Evolutionary conservation across 2,329 filamentous ascomycete genomes (phyloP), one percentile per base, ranked within the genome.

Genomic region (Malbranchea zuffiana): DNA sequence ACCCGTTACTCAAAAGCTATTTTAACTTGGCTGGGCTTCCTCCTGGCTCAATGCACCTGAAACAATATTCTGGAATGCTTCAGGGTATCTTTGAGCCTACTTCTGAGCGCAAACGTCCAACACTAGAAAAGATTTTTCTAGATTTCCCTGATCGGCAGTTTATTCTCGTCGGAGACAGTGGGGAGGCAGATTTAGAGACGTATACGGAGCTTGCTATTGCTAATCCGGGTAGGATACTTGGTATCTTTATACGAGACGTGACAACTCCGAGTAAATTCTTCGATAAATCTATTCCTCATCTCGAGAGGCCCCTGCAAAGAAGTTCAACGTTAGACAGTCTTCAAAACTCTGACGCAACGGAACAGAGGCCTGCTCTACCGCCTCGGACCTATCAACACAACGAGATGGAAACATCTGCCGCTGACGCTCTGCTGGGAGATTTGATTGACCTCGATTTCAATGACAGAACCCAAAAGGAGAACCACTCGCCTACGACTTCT

Each of bases 11-110:
- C 7, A 80, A 83, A 4, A 84, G 75, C 36, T 98, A 82, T 56
- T 93, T 96, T 57, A 76, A 78, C 46, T 62, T 80, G 26, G 82
- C 82, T 5, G 82, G 82, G 1, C 65, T 98, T 1, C 90, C 90
- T 0, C 74, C 74, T 1, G 92, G 90, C 0, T 95, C 88, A 0
- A 82, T 96, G 47, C 92, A 98, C 55, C 60, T 98, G 47, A 98
- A 98, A 59, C 85, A 93, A 47, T 98, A 98, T 59, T 84, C 77
- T 43, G 90, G 92, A 32, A 95, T 96, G 84, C 68, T 98, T 10
- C 88, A 96, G 60, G 90, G 92, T 0, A 94, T 98, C 26, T 96
- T 98, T 50, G 90, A 98, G 59, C 90, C 90, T 6, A 90, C 95
- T 0, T 86, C 88, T 0, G 92, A 98, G 60, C 71, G 88, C 40